Percentiles rank a stretch among this genome's conserved stretches.
Conservation (phyloP, 495 filamentous ascomycete species). For the Aspergillus funiculosus region DNA sequence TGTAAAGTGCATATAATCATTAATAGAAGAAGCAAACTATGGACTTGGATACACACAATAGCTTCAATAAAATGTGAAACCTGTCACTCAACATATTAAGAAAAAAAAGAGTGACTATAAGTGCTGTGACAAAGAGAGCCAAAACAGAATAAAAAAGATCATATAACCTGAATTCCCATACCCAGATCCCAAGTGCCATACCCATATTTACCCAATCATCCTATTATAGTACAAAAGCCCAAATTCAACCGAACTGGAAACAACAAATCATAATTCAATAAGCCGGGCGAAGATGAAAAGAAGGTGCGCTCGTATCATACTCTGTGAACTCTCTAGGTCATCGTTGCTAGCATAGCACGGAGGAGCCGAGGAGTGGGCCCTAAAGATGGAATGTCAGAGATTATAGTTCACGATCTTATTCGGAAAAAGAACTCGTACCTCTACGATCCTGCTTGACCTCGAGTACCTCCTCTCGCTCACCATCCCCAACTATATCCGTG, state of each 20-base stretch:
- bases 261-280: neutral
- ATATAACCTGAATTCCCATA: too few species aligned
- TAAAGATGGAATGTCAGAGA: constrained; percentile 25
- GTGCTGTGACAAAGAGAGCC: too few species aligned
- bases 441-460: constrained; percentile 75
- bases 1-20: too few species aligned
- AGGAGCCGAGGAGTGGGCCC: constrained; percentile 57
- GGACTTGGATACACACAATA: too few species aligned
- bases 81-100: too few species aligned
- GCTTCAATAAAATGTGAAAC: too few species aligned
- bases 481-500: constrained; percentile 37
- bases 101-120: too few species aligned
- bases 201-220: constrained; percentile 5
- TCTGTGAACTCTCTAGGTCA: too few species aligned
- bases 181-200: too few species aligned
- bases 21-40: too few species aligned
- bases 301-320: neutral
- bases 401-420: constrained; percentile 36
- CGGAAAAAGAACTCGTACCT: constrained; percentile 68
- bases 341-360: constrained; percentile 69
- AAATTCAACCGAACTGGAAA: neutral
- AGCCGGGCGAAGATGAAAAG: neutral
- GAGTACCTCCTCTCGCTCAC: constrained; percentile 47
- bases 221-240: neutral
- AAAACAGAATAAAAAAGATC: neutral